Evolutionary conservation across 1,139 yeast genomes (phyloP).

Genomic region (Saccharomyces pastorianus): DNA sequence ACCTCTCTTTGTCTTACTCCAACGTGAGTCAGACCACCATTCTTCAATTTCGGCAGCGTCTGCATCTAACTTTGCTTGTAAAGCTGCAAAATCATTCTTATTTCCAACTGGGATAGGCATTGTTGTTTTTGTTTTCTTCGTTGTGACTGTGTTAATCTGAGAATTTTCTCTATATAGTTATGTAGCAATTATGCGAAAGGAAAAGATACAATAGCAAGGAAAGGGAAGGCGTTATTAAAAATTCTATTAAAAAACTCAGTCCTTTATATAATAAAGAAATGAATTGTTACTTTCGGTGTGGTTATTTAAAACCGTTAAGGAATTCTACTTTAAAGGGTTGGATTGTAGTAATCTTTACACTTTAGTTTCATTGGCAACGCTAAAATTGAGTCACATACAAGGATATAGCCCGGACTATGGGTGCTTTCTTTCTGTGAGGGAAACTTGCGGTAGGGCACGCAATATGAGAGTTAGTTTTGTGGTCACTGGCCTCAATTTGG

Average conservation of each 20-base stretch:
- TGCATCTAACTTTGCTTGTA: slow-evolving; percentile 30
- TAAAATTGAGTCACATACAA: neutral
- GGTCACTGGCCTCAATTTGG: neutral
- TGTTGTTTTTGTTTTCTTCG: neutral
- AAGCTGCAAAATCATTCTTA: slow-evolving; percentile 15
- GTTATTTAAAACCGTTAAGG: neutral
- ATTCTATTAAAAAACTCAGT: neutral
- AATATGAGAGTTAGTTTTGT: neutral
- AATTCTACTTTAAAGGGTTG: neutral
- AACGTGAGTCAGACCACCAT: slow-evolving; percentile 94
- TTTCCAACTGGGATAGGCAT: slow-evolving; percentile 12
- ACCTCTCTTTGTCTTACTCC: slow-evolving; percentile 81
- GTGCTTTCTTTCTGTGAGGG: neutral
- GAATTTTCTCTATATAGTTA: neutral
- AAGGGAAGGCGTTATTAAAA: neutral
- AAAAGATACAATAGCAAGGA: neutral
- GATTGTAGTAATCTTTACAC: too few species aligned
- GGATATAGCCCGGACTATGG: neutral
- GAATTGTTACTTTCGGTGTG: neutral
- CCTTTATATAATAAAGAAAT: neutral
- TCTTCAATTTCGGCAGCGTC: slow-evolving; percentile 66
- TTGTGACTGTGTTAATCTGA: neutral
- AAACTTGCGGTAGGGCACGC: neutral
- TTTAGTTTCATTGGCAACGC: neutral
- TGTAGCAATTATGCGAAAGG: neutral